These are phyloP conservation scores for Linum tenue DNA, from an alignment of 345 rosid species.

Conservation along the genomic window DNA sequence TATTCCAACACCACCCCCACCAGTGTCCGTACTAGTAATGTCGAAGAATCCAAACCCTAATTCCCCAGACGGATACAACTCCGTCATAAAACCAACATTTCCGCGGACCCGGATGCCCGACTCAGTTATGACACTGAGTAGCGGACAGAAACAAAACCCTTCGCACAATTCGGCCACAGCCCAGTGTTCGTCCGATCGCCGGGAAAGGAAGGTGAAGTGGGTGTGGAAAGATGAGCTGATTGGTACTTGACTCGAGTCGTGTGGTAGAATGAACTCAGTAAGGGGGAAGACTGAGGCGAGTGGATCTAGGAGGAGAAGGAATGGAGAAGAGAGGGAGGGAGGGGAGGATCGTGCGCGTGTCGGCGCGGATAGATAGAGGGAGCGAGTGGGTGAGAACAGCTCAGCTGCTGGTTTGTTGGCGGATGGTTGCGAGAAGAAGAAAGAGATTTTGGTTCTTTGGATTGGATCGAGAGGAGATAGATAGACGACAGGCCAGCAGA, in stretches of 20 bases:
- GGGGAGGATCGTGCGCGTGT: neutral
- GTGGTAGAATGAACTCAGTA: neutral
- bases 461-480: neutral
- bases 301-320: neutral
- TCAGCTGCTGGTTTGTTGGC: neutral
- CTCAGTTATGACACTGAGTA: neutral
- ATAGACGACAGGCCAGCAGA: neutral
- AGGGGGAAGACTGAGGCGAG: neutral
- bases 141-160: neutral
- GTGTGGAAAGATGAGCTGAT: neutral
- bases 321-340: neutral
- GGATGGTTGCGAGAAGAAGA: neutral
- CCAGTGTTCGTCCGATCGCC: neutral
- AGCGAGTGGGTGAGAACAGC: neutral
- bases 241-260: neutral
- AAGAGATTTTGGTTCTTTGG: neutral
- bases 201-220: neutral
- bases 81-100: neutral
- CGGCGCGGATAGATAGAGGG: constrained; percentile 1
- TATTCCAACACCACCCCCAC: neutral
- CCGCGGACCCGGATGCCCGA: neutral
- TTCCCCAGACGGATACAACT: neutral
- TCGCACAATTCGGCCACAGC: neutral
- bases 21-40: neutral
- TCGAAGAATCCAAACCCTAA: neutral